Percentiles rank a stretch among this genome's conserved stretches.
Evolutionary conservation across 495 filamentous ascomycete species (phyloP).

Genomic region (Evansstolkia leycettana): DNA sequence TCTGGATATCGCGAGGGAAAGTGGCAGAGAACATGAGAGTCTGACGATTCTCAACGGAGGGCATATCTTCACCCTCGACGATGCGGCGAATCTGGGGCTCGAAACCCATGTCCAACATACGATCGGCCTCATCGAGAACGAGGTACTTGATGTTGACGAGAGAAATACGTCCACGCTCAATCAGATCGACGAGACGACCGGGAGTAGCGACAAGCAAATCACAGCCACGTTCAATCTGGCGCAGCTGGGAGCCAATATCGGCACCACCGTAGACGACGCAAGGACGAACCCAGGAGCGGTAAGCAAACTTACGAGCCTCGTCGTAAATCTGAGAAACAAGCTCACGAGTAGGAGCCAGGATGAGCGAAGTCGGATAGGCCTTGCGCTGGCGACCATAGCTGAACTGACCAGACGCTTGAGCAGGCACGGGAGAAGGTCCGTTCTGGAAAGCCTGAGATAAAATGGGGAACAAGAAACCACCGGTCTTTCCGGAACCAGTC

Average conservation of each 20-base stretch:
- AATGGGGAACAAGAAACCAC: conserved; percentile 98
- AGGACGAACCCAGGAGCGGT: conserved; percentile 96
- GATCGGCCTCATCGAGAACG: conserved; percentile 98
- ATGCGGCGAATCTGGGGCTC: conserved; percentile 98
- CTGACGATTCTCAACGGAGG: conserved; percentile 68
- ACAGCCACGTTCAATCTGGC: conserved; percentile 94
- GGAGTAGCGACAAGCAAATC: conserved; percentile 96
- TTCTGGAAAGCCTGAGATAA: conserved; percentile 88
- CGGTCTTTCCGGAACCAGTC: conserved; percentile 98
- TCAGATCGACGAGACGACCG: conserved; percentile 91
- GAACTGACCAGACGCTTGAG: conserved; percentile 42
- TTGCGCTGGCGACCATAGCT: conserved; percentile 81
- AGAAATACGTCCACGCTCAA: conserved; percentile 96
- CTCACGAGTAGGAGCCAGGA: conserved; percentile 93
- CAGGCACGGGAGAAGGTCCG: conserved; percentile 61
- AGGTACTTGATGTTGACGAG: conserved; percentile 96
- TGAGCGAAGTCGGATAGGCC: conserved; percentile 90
- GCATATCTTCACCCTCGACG: conserved; percentile 97
- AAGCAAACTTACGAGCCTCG: conserved; percentile 93
- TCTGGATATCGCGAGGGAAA: conserved; percentile 97
- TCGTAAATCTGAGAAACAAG: conserved; percentile 98
- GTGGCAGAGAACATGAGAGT: conserved; percentile 99
- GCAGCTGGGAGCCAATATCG: conserved; percentile 92
- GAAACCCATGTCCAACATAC: conserved; percentile 99
- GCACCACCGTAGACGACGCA: conserved; percentile 99